These are phyloP conservation scores for Cryptosporidium sp. DNA, from an alignment of 169 alveolate genomes.

Conservation along the genomic window DNA sequence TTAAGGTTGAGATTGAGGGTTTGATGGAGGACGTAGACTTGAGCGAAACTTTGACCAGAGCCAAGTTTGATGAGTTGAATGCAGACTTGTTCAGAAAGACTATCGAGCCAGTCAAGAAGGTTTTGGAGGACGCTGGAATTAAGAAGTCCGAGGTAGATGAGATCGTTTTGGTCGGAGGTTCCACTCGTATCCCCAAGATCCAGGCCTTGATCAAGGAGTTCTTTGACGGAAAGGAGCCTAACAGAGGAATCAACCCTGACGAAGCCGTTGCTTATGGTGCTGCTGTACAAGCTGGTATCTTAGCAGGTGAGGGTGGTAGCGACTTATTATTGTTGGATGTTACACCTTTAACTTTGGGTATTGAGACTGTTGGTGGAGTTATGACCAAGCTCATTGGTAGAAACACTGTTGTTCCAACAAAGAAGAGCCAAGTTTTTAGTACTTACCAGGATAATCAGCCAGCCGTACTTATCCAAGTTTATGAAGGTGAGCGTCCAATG, in stretches of 20 bases:
- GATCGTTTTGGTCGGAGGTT: conserved; percentile 96
- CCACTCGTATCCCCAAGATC: conserved; percentile 94
- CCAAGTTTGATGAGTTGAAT: conserved; percentile 93
- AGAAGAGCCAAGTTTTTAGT: conserved; percentile 94
- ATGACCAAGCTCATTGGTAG: conserved; percentile 94
- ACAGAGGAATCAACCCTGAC: conserved; percentile 94
- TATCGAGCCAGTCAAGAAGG: conserved; percentile 90
- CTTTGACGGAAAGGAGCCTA: conserved; percentile 93
- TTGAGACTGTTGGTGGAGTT: conserved; percentile 97
- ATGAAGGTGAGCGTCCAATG: conserved; percentile 97
- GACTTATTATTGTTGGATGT: conserved; percentile 93
- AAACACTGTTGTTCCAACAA: conserved; percentile 95
- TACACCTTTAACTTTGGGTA: conserved; percentile 95
- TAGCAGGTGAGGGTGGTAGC: conserved; percentile 91
- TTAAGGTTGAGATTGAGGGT: conserved; percentile 88
- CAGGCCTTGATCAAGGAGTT: conserved; percentile 91
- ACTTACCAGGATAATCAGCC: conserved; percentile 95
- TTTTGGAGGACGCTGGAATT: conserved; percentile 89
- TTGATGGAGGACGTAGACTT: conserved; percentile 89
- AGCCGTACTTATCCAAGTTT: conserved; percentile 94
- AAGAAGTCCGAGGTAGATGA: conserved; percentile 93
- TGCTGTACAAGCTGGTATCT: conserved; percentile 95
- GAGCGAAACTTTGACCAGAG: conserved; percentile 90
- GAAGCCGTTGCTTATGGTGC: conserved; percentile 98
- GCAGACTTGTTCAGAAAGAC: conserved; percentile 90